Conservation (phyloP, 1,284 basidiomycete genomes). For the Gomphus sp. region DNA sequence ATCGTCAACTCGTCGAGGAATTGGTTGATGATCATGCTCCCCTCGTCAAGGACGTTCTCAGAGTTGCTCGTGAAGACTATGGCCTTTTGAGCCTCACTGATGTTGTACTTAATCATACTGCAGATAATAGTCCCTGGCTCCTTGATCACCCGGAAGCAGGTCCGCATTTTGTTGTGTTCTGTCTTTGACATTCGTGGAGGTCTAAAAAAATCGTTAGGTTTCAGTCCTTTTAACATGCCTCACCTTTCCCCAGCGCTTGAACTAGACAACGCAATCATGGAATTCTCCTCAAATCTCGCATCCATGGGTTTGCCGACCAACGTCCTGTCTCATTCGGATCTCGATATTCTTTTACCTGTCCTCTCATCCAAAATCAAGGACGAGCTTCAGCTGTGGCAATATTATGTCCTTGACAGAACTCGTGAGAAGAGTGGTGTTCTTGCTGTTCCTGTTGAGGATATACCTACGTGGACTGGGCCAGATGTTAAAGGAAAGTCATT, state of each 20-base stretch:
- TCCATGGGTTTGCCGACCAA: constrained; percentile 63
- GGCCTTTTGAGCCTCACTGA: constrained; percentile 86
- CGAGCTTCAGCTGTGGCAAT: constrained; percentile 75
- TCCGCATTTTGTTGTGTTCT: constrained; percentile 23
- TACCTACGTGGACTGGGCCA: constrained; percentile 47
- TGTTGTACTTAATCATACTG: constrained; percentile 92
- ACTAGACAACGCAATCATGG: constrained; percentile 75
- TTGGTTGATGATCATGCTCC: constrained; percentile 26
- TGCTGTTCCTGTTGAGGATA: constrained; percentile 34
- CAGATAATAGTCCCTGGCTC: constrained; percentile 89
- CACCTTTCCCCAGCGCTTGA: constrained; percentile 84
- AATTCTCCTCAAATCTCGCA: constrained; percentile 63
- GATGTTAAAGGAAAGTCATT: constrained; percentile 48
- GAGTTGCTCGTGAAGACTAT: constrained; percentile 70
- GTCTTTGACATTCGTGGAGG: neutral
- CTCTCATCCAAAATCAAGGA: constrained; percentile 54
- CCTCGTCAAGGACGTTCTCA: constrained; percentile 54
- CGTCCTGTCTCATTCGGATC: constrained; percentile 57
- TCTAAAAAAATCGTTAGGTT: constrained; percentile 42
- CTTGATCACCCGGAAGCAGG: constrained; percentile 90
- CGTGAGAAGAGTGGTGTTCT: constrained; percentile 48
- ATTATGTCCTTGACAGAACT: constrained; percentile 75
- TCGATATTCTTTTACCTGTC: constrained; percentile 55
- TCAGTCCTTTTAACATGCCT: constrained; percentile 81
- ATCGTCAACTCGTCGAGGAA: constrained; percentile 45